These are phyloP conservation scores for Candida piceae DNA, from an alignment of 805 yeast genomes.

Conservation along the genomic window DNA sequence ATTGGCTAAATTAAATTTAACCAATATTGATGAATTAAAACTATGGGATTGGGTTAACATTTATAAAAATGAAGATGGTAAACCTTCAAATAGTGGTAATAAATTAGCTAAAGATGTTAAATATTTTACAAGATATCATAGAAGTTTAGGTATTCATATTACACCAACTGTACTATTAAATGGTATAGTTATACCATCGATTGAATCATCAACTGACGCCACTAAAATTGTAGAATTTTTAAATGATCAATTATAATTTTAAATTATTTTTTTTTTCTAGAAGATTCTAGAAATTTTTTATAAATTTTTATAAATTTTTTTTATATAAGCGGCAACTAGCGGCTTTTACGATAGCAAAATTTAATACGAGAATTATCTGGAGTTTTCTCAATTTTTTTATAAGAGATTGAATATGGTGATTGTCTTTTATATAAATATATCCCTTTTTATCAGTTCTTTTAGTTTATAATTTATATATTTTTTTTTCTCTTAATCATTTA, in stretches of 20 bases:
- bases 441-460: no score
- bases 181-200: slow-evolving; percentile 65
- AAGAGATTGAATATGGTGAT: no score
- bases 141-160: slow-evolving; percentile 79
- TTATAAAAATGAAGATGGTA: slow-evolving; percentile 24
- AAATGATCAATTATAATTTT: slow-evolving; percentile 17
- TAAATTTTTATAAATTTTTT: no score
- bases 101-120: slow-evolving; percentile 58
- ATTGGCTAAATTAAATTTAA: slow-evolving; percentile 34
- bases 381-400: no score
- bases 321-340: no score
- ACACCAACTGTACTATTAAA: slow-evolving; percentile 75
- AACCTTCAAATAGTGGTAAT: slow-evolving; percentile 51
- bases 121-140: slow-evolving; percentile 64
- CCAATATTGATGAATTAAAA: slow-evolving; percentile 29
- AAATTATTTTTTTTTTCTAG: background rate
- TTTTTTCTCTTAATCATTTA: background rate
- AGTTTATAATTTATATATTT: background rate
- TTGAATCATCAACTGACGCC: slow-evolving; percentile 58
- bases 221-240: slow-evolving; percentile 40
- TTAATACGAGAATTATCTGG: no score
- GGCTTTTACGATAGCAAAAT: no score
- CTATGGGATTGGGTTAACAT: slow-evolving; percentile 32
- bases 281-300: no score
- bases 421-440: no score